phyloP scores from a whole-genome alignment of 176 grass and related monocot species.

The Aegilops speltoides region DNA sequence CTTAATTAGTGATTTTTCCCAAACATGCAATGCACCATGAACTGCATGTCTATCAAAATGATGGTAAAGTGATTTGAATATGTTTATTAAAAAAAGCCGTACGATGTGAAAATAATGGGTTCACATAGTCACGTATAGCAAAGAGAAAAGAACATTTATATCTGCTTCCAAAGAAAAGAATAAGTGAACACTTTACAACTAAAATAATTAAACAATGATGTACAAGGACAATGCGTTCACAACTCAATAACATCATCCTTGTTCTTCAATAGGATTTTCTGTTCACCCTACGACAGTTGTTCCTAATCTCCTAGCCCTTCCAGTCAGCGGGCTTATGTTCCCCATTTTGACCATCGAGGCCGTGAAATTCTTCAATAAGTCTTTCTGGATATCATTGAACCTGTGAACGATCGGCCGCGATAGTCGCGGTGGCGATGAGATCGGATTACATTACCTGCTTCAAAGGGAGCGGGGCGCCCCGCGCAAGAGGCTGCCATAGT shows the following conservation, averaged over 20 bases:
- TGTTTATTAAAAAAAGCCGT: too few relatives aligned
- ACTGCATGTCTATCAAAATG: too few relatives aligned
- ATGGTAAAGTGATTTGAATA: too few relatives aligned
- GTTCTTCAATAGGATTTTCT: neutral
- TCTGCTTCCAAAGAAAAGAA: neutral
- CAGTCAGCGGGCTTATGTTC: slow-evolving; percentile 45
- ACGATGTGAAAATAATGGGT: too few relatives aligned
- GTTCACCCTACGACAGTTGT: slow-evolving; percentile 45
- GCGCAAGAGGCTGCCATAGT: too few relatives aligned
- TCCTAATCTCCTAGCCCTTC: slow-evolving; percentile 43
- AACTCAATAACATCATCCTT: neutral
- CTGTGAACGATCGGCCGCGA: slow-evolving; percentile 1
- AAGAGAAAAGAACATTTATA: neutral
- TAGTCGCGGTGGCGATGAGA: neutral
- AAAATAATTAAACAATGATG: too few relatives aligned
- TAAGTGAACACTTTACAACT: too few relatives aligned
- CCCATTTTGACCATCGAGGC: slow-evolving; percentile 20
- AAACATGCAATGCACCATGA: too few relatives aligned
- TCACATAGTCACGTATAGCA: too few relatives aligned
- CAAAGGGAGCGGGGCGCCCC: too few relatives aligned
- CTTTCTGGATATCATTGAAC: slow-evolving; percentile 22
- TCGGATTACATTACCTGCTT: too few relatives aligned
- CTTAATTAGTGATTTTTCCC: too few relatives aligned
- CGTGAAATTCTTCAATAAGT: slow-evolving; percentile 44
- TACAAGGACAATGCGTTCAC: neutral